These are phyloP conservation scores for Eutrema salsugineum DNA, from an alignment of 441 rosid species.

Conservation along the genomic window DNA sequence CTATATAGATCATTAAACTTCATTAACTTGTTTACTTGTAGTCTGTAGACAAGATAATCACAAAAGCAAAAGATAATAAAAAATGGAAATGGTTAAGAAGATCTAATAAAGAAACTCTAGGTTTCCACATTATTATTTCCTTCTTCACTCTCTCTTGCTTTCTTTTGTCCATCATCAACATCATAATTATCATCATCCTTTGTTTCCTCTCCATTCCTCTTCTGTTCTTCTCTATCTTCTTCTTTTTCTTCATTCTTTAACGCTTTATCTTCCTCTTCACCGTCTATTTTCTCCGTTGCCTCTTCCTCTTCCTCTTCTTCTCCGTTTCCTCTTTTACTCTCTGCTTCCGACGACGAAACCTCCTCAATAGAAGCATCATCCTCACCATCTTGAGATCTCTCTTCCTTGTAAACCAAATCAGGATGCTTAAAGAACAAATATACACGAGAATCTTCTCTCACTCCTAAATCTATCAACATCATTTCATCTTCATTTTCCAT, in stretches of 20 bases:
- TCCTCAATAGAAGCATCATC: conserved; percentile 13
- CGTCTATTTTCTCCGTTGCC: not conserved
- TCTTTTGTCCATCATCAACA: not conserved
- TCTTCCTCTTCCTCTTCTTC: conserved; percentile 7
- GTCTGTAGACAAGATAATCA: not conserved
- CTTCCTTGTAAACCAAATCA: conserved; percentile 32
- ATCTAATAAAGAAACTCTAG: not conserved
- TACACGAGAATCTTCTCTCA: conserved; percentile 52
- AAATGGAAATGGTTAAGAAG: not conserved
- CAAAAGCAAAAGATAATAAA: not conserved
- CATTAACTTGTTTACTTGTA: not conserved
- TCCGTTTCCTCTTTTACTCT: not conserved
- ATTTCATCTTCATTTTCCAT: conserved; percentile 34
- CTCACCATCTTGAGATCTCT: not conserved
- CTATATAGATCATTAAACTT: not conserved
- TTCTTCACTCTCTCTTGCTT: conserved; percentile 6
- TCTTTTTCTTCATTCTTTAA: not conserved
- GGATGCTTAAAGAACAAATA: conserved; percentile 50
- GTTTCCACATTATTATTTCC: not conserved
- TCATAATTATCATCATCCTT: not conserved
- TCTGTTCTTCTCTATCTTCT: not conserved
- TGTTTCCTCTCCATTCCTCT: not conserved
- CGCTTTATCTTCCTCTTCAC: not conserved
- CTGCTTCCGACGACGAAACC: conserved; percentile 22
- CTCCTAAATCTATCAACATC: conserved; percentile 43